Evolutionary conservation across 2,329 filamentous ascomycete species (phyloP).

Genomic region (Trichophyton verrucosum): DNA sequence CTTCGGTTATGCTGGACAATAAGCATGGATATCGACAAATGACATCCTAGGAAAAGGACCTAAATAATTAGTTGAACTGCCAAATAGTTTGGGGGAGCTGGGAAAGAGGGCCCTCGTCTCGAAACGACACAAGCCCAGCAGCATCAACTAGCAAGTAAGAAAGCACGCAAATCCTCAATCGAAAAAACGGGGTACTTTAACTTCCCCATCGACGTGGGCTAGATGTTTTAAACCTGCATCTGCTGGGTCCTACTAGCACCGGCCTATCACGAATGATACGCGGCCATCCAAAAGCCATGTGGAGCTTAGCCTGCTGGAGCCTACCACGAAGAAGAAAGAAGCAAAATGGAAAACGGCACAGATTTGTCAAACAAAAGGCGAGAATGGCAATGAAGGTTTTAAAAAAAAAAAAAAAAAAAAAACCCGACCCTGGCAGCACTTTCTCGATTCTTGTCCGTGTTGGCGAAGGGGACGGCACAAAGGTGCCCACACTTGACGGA

Average conservation of each 20-base stretch:
- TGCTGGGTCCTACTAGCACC: conserved; percentile 1
- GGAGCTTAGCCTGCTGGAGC: neutral
- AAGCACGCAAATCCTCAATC: neutral
- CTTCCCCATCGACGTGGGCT: conserved; percentile 4
- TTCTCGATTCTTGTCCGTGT: neutral
- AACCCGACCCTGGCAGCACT: neutral
- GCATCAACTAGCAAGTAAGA: neutral
- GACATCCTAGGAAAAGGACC: neutral
- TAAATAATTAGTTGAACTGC: too few species aligned
- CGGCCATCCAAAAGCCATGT: neutral
- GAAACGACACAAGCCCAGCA: neutral
- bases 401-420: neutral
- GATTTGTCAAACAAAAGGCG: too few species aligned
- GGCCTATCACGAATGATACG: conserved; percentile 2
- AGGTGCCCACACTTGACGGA: neutral
- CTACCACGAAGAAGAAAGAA: neutral
- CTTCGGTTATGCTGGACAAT: neutral
- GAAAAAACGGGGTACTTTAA: neutral
- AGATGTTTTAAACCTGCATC: conserved; percentile 5
- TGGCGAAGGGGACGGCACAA: neutral
- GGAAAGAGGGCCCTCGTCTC: neutral
- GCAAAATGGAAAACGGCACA: neutral
- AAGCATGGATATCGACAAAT: neutral
- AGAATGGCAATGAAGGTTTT: too few species aligned
- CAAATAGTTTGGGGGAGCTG: neutral